Evolutionary conservation across 177 flowering plant species (phyloP), one percentile per base, ranked within the genome.

Genomic region (Vitis hybrid): DNA sequence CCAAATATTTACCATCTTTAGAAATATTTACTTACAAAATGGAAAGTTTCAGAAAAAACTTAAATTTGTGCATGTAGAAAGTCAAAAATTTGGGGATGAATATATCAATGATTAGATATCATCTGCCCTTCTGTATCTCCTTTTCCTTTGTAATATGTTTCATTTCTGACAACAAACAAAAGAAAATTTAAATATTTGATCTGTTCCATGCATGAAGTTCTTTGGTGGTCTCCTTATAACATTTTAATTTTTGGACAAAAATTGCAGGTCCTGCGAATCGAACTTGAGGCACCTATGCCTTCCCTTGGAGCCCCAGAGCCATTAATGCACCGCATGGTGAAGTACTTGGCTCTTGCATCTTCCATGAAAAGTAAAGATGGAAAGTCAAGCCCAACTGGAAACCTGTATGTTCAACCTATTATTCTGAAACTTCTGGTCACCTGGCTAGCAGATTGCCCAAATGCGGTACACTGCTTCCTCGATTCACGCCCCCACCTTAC

Each of bases 401-500:
- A 74, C 66, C 26, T 60, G 9, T 83, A 83, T 78, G 79, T 89
- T 71, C 89, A 93, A 70, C 90, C 91, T 63, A 74, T 90, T 71
- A 83, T 96, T 56, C 71, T 96, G 76, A 90, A 92, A 74, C 75
- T 96, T 63, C 82, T 96, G 8, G 81, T 96, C 68, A 89, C 78
- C 9, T 96, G 99, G 99, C 82, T 92, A 48, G 86, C 85, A 50
- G 88, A 88, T 72, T 91, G 84, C 80, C 97, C 99, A 16, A 72
- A 69, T 80, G 97, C 97, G 7, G 98, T 93, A 50, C 77, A 80
- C 15, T 87, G 88, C 79, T 90, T 93, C 78, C 82, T 96, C 26
- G 97, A 88, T 76, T 83, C 97, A 68, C 92, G 87, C 1, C 91
- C 88, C 61, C 97, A 96, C 76, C 87, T 92, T 39, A 86, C 98